These are phyloP conservation scores for Irpex rosettiformis DNA, from an alignment of 1,284 basidiomycete genomes.

Conservation along the genomic window DNA sequence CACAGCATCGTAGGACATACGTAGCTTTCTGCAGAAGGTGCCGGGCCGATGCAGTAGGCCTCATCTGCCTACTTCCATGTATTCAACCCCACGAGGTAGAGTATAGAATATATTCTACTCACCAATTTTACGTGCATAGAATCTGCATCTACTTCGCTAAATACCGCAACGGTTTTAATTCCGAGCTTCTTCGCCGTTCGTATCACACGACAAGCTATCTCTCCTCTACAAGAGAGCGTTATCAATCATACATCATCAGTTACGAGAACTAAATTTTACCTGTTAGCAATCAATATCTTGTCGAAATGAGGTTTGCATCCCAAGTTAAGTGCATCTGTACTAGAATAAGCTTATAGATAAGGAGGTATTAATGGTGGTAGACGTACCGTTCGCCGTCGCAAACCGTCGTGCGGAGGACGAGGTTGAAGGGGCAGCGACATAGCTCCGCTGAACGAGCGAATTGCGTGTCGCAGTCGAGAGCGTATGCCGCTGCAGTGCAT, in stretches of 20 bases:
- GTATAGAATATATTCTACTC: neutral
- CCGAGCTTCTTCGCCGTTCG: conserved; percentile 86
- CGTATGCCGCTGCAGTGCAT: neutral
- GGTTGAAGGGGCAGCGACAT: neutral
- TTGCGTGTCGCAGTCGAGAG: neutral
- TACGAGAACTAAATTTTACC: conserved; percentile 40
- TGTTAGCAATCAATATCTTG: conserved; percentile 85
- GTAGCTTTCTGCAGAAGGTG: conserved; percentile 86
- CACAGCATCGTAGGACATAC: conserved; percentile 41
- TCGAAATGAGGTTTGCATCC: conserved; percentile 57
- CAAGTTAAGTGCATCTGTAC: neutral
- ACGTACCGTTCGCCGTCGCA: conserved; percentile 17
- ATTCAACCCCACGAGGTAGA: neutral
- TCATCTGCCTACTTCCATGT: conserved; percentile 76
- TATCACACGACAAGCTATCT: conserved; percentile 93
- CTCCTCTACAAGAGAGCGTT: conserved; percentile 56
- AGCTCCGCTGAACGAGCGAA: neutral
- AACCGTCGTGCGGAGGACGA: neutral
- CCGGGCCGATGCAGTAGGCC: conserved; percentile 90
- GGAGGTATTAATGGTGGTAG: neutral
- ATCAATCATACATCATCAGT: neutral
- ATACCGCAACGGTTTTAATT: conserved; percentile 88
- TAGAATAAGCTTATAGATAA: neutral
- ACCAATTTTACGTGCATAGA: conserved; percentile 78
- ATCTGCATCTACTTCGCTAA: conserved; percentile 79